Percentiles rank a stretch among this genome's conserved stretches.
Evolutionary conservation across 345 rosid species (phyloP).

Genomic region (Psidium guajava): DNA sequence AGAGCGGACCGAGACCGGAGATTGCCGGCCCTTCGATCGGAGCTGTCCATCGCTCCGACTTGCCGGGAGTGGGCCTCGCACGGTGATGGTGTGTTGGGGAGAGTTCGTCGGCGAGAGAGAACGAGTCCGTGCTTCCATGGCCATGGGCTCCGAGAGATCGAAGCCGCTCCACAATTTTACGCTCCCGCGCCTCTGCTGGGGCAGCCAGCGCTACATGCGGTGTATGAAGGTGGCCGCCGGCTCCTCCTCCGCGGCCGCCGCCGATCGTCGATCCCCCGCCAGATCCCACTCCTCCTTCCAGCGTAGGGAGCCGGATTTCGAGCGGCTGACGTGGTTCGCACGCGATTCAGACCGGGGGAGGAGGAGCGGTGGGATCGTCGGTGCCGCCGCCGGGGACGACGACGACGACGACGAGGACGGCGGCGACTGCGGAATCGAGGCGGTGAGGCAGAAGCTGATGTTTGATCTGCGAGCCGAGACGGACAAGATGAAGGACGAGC

Average conservation of each 20-base stretch:
- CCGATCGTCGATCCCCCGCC: background rate
- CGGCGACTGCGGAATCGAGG: conserved; percentile 52
- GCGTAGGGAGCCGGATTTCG: background rate
- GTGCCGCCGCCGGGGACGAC: background rate
- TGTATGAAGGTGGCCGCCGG: conserved; percentile 22
- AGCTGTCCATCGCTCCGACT: background rate
- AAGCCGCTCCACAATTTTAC: conserved; percentile 39
- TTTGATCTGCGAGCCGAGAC: conserved; percentile 25
- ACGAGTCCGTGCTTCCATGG: conserved; percentile 4
- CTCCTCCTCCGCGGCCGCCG: background rate
- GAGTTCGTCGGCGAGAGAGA: background rate
- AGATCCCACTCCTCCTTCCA: background rate
- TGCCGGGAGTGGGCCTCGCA: background rate
- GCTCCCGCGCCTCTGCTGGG: conserved; percentile 45
- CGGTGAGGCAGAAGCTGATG: conserved; percentile 33
- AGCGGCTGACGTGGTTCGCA: background rate
- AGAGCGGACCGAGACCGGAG: background rate
- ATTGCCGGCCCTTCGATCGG: background rate
- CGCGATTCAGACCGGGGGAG: background rate
- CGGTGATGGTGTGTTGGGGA: background rate
- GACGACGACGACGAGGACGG: background rate
- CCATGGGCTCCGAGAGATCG: conserved; percentile 39
- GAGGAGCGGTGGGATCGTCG: background rate
- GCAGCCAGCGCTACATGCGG: conserved; percentile 24
- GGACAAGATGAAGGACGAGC: conserved; percentile 17